Evolutionary conservation across 148 eudicot genomes (phyloP), one percentile per base, ranked within the genome.

Genomic region (Rhododendron griersonianum): DNA sequence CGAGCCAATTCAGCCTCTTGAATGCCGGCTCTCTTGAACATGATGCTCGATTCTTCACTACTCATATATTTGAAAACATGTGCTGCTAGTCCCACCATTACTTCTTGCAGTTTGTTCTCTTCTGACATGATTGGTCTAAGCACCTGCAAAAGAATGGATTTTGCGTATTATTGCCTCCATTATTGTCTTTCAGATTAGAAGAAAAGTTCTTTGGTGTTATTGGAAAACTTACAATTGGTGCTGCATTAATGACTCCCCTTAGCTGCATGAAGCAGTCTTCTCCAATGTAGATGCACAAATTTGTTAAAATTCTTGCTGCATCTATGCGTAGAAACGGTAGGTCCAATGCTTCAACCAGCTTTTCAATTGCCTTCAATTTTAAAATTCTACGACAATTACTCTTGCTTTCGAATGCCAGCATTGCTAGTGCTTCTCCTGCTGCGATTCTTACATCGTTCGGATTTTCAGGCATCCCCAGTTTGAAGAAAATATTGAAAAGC

Each of bases 1-100:
- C 81, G 51, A 61, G 96, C 98, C 82, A 97, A 81, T 53, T 91
- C 91, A 0, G 88, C 83, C 85, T 91, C 94, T 84, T 78, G 86
- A 55, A 97, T 85, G 53, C 93, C 93, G 11, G 88, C 87, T 80
- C 55, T 87, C 39, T 86, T 45, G 48, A 92, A 94, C 87, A 91
- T 90, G 86, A 35, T 81, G 78, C 67, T 92, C 1, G 95, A 92
- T 84, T 95, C 98, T 55, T 88, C 79, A 33, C 86, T 53, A 41
- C 88, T 80, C 90, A 93, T 93, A 86, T 93, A 91, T 82, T 86
- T 93, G 91, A 95, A 94, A 8, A 93, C 91, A 5, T 87, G 91
- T 53, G 96, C 94, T 78, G 93, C 98, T 89, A 96, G 89, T 79
- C 98, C 99, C 33, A 95, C 85, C 98, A 94, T 97, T 53, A 95